Evolutionary conservation across 2,329 filamentous ascomycete genomes (phyloP).

Genomic region (Sphaerulina populicola): DNA sequence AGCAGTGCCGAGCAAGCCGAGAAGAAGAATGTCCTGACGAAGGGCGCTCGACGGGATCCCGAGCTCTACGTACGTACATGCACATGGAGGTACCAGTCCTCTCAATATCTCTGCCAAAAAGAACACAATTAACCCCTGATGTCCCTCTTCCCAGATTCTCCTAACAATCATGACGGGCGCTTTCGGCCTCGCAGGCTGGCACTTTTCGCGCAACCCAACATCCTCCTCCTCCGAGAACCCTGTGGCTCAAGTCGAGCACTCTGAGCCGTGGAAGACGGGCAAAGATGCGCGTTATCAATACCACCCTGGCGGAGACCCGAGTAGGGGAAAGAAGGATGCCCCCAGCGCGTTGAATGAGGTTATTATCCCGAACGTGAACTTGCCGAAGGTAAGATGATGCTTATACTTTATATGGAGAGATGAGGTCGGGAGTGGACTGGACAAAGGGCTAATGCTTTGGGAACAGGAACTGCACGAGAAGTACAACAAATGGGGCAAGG

Average conservation of each 20-base stretch:
- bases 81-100: background rate
- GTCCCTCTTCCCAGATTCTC: slow-evolving; percentile 57
- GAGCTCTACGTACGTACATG: slow-evolving; percentile 59
- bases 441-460: background rate
- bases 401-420: no score
- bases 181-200: slow-evolving; percentile 81
- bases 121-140: slow-evolving; percentile 8
- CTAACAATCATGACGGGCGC: slow-evolving; percentile 83
- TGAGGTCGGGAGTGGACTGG: background rate
- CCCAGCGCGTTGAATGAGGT: slow-evolving; percentile 93
- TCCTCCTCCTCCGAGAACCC: slow-evolving; percentile 69
- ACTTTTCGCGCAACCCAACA: slow-evolving; percentile 81
- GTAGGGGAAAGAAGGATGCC: slow-evolving; percentile 70
- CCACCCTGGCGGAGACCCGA: slow-evolving; percentile 72
- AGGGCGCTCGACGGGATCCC: slow-evolving; percentile 60
- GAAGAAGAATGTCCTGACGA: slow-evolving; percentile 46
- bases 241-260: slow-evolving; percentile 64
- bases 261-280: slow-evolving; percentile 85
- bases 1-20: slow-evolving; percentile 36
- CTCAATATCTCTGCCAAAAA: background rate
- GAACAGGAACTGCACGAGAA: slow-evolving; percentile 78
- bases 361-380: slow-evolving; percentile 83
- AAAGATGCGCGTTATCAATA: slow-evolving; percentile 55
- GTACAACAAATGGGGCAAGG: slow-evolving; percentile 99
- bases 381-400: slow-evolving; percentile 63